Evolutionary conservation across 352 stramenopile genomes (phyloP).

Genomic region (Phytophthora sojae): DNA sequence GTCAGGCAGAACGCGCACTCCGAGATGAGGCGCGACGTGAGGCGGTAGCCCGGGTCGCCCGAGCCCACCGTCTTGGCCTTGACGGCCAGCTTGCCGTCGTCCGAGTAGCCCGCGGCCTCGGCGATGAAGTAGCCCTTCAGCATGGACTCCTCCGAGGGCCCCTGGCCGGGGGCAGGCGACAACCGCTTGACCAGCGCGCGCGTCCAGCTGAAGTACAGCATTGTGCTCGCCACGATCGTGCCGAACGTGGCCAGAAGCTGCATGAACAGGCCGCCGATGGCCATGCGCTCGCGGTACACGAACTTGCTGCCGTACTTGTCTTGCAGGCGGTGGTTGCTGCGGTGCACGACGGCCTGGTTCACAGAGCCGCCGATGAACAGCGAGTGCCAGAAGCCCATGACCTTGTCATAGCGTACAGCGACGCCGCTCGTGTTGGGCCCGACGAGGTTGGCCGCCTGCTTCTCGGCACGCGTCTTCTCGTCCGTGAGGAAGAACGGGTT

Average conservation of each 20-base stretch:
- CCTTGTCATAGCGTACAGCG: conserved; percentile 72
- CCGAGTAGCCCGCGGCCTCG: conserved; percentile 54
- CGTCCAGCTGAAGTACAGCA: conserved; percentile 75
- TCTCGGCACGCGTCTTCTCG: conserved; percentile 45
- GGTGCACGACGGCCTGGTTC: conserved; percentile 86
- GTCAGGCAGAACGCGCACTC: conserved; percentile 69
- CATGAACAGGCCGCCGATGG: conserved; percentile 54
- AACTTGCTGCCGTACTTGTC: conserved; percentile 69
- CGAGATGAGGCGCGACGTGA: conserved; percentile 63
- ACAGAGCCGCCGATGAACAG: conserved; percentile 83
- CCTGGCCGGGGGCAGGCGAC: conserved; percentile 78
- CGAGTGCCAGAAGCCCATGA: conserved; percentile 66
- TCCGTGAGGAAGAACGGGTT: conserved; percentile 76
- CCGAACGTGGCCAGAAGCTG: conserved; percentile 53
- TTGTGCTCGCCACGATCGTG: conserved; percentile 40
- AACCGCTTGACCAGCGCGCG: conserved; percentile 71
- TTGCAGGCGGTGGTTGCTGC: conserved; percentile 67
- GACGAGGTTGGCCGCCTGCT: conserved; percentile 39
- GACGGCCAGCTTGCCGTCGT: conserved; percentile 49
- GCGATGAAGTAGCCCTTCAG: conserved; percentile 77
- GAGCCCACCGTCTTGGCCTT: conserved; percentile 49
- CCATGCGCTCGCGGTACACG: conserved; percentile 71
- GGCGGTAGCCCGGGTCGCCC: conserved; percentile 64
- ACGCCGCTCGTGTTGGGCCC: conserved; percentile 45
- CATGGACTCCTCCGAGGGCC: conserved; percentile 84